Conservation (phyloP, 202 grass and related monocot genomes). For the Brachypodium distachyon region DNA sequence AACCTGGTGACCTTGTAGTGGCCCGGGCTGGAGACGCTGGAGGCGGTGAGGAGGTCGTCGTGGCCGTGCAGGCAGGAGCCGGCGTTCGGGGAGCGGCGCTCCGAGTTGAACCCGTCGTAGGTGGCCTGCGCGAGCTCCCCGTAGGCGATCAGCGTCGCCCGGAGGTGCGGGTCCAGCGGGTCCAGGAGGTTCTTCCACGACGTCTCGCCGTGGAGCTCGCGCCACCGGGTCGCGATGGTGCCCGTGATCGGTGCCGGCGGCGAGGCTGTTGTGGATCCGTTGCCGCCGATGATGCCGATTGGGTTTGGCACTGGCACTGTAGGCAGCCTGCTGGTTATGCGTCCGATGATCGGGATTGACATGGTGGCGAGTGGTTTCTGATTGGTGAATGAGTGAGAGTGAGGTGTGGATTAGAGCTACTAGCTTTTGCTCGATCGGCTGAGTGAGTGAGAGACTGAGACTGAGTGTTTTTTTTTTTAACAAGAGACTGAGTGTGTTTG, state of each 20-base stretch:
- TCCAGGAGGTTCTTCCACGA: conserved; percentile 37
- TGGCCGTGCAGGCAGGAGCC: conserved; percentile 19
- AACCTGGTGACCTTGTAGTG: conserved; percentile 45
- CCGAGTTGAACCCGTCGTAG: conserved; percentile 42
- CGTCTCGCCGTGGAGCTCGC: conserved; percentile 33
- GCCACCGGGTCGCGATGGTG: conserved; percentile 31
- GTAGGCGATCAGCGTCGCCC: conserved; percentile 36
- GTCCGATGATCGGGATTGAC: neutral
- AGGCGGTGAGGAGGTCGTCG: conserved; percentile 6
- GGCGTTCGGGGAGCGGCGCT: conserved; percentile 24
- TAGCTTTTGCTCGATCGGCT: no score
- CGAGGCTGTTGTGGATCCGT: neutral
- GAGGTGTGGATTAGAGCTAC: no score
- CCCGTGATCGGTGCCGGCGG: neutral
- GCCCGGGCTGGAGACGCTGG: neutral
- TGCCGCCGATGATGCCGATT: neutral
- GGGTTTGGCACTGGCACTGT: neutral
- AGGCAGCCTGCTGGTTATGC: neutral
- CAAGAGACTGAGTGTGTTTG: no score
- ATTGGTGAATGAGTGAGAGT: no score
- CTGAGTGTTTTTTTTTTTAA: no score
- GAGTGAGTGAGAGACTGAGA: no score
- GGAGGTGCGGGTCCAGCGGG: conserved; percentile 40
- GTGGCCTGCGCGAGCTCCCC: conserved; percentile 44
- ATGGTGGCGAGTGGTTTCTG: no score